phyloP scores from a whole-genome alignment of 2,329 filamentous ascomycete species.

The Lachnellula subtilissima region DNA sequence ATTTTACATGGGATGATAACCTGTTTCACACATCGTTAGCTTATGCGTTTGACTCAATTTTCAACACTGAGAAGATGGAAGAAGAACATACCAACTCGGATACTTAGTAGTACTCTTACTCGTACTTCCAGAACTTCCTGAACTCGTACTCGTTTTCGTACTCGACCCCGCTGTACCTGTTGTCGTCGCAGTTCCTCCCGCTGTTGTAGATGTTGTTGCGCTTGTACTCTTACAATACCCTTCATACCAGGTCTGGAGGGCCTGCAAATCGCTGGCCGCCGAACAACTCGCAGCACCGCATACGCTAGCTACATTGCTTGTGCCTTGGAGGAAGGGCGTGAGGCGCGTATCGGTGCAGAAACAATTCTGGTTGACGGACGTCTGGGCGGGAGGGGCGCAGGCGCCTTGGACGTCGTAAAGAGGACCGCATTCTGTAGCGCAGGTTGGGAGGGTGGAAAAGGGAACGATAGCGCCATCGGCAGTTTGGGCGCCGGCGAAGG shows the following conservation, averaged over 20 bases:
- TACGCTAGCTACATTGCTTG: constrained; percentile 54
- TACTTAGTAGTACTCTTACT: neutral
- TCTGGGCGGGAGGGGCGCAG: constrained; percentile 58
- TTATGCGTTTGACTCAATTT: neutral
- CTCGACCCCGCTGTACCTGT: constrained; percentile 2
- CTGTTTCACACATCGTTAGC: constrained; percentile 36
- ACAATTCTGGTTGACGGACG: constrained; percentile 58
- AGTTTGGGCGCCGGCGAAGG: neutral
- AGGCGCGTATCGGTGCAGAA: constrained; percentile 66
- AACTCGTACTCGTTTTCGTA: constrained; percentile 12
- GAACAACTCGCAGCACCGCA: constrained; percentile 56
- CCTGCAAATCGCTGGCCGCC: constrained; percentile 41
- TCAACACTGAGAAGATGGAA: neutral
- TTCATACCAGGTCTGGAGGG: constrained; percentile 67
- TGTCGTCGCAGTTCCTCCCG: constrained; percentile 7
- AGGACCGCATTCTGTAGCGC: constrained; percentile 53
- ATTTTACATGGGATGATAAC: constrained; percentile 68
- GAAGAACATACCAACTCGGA: constrained; percentile 12
- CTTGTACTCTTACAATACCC: constrained; percentile 51
- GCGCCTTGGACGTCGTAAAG: constrained; percentile 67
- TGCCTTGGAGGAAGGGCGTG: constrained; percentile 46
- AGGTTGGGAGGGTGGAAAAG: constrained; percentile 57
- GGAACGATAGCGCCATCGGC: constrained; percentile 43
- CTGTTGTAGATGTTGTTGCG: constrained; percentile 24
- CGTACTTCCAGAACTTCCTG: constrained; percentile 4